A percentile compares a stretch with the other conserved stretches of the same genome.
Evolutionary conservation across 495 filamentous ascomycete species (phyloP).

Genomic region (Tuber magnatum): DNA sequence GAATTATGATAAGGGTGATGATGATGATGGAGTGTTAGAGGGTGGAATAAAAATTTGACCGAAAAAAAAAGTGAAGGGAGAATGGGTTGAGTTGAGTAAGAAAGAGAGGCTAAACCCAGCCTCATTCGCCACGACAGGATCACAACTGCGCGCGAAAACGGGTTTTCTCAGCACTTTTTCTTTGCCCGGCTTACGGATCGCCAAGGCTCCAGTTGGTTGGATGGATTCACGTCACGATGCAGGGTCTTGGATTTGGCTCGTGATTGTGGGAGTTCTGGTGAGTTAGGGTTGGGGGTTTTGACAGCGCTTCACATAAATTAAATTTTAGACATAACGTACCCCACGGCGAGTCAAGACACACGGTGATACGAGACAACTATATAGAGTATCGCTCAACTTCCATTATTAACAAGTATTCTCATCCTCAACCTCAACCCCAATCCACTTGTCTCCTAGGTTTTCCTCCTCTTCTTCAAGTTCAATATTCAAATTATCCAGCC

Average conservation of each 20-base stretch:
- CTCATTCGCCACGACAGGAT: constrained; percentile 1
- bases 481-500: too few species aligned
- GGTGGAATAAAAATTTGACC: background rate
- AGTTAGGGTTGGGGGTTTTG: background rate
- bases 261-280: background rate
- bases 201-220: background rate
- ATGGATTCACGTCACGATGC: background rate
- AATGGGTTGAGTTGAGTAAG: background rate
- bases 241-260: background rate
- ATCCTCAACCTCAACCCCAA: too few species aligned
- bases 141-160: background rate
- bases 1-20: background rate
- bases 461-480: too few species aligned
- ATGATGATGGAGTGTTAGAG: background rate
- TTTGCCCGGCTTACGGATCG: background rate
- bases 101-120: background rate
- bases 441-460: too few species aligned
- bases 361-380: too few species aligned
- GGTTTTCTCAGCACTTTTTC: constrained; percentile 1
- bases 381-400: too few species aligned
- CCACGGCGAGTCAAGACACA: too few species aligned
- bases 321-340: too few species aligned
- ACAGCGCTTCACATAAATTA: background rate
- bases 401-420: too few species aligned
- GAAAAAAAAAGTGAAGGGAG: background rate